Conservation (phyloP, 169 alveolate species). For the Babesia ovata region DNA sequence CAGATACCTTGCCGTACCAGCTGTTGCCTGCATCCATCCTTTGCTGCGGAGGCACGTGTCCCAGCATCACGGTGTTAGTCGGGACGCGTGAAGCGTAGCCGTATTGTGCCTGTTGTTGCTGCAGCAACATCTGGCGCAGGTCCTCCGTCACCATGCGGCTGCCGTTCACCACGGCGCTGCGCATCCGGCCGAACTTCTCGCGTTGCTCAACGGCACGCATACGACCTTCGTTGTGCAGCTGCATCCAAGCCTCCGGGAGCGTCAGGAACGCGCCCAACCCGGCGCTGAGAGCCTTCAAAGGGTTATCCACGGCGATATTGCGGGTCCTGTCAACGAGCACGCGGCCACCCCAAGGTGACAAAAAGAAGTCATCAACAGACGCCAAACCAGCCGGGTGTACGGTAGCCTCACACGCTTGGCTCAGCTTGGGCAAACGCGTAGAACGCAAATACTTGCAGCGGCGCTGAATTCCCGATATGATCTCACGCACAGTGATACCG, state of each 20-base stretch:
- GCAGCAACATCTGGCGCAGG: conserved; percentile 28
- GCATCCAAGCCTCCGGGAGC: conserved; percentile 79
- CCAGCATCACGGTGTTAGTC: conserved; percentile 12
- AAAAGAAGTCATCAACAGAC: conserved; percentile 72
- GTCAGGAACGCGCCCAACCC: conserved; percentile 67
- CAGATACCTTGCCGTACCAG: conserved; percentile 18
- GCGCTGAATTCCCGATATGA: conserved; percentile 73
- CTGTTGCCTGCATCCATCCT: conserved; percentile 28
- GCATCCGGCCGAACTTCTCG: conserved; percentile 62
- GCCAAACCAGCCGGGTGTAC: conserved; percentile 83
- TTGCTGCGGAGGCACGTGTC: conserved; percentile 36
- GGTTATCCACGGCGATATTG: background rate
- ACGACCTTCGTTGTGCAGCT: conserved; percentile 67
- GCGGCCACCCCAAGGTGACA: conserved; percentile 70
- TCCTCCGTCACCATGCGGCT: conserved; percentile 45
- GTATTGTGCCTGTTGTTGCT: conserved; percentile 25
- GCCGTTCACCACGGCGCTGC: conserved; percentile 44
- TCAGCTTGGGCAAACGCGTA: conserved; percentile 74
- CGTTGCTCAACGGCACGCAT: conserved; percentile 55
- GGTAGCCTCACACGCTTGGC: conserved; percentile 80
- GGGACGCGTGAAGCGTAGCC: conserved; percentile 13
- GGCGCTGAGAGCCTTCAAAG: background rate
- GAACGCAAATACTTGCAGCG: conserved; percentile 73
- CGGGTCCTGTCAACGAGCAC: background rate
- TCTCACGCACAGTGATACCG: conserved; percentile 70